Evolutionary conservation across 805 yeast genomes (phyloP), one percentile per base, ranked within the genome.

Genomic region (Saccharomycopsis lassenensis): DNA sequence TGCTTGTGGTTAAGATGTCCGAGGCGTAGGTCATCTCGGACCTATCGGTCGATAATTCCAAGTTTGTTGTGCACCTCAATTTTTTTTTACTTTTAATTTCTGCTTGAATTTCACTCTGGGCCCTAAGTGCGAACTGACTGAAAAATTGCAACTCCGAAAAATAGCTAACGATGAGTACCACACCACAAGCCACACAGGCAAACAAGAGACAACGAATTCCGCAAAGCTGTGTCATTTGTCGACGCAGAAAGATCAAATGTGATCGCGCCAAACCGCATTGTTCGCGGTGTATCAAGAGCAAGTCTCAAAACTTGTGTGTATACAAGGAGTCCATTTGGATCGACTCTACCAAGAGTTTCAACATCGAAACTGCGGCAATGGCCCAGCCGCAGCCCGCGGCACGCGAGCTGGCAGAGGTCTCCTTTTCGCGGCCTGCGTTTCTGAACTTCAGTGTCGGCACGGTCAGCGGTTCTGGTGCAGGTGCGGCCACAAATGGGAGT

Each of bases 241-340:
- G 60, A 12, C 43, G 55, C 24, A 48, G 59, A 31, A 58, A 57
- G 41, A 50, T 54, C 39, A 57, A 56, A 40, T 58, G 61, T 43
- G 59, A 54, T 35, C 37, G 58, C 21, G 38, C 44, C 11, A 53
- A 48, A 33, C 69, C 68, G 3, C 53, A 36, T 31, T 55, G 69
- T 42, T 46, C 56, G 3, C 46, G 50, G 6, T 64, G 69, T 49
- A 43, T 53, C 1, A 50, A 49, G 32, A 49, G 52, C 37, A 47
- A 46, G 3, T 43, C 48, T 5, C 50, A 48, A 21, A 35, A 47
- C 16, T 24, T 46, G 3, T 63, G 67, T 44, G 47, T 43, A 11
- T 62, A 61, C 46, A 59, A 52, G 10, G 42, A 2, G 20, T 35
- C 41, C 4, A 20, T 29, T 2, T 36, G 44, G 44, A 22, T 38